Conservation (phyloP, 2,329 filamentous ascomycete species). For the Drechslerella coelobrocha region DNA sequence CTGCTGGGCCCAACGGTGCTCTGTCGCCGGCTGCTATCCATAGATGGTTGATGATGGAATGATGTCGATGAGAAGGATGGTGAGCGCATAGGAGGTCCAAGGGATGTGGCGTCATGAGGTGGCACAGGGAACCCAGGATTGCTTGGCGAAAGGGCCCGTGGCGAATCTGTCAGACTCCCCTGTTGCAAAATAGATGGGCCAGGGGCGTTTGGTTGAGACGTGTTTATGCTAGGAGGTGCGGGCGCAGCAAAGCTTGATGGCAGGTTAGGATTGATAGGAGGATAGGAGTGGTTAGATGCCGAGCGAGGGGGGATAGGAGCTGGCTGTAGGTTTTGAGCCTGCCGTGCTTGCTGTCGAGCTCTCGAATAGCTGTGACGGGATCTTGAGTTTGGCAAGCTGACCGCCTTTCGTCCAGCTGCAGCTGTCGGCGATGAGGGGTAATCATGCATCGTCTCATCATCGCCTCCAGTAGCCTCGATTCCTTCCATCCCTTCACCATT, state of each 20-base stretch:
- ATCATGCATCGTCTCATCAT: slow-evolving; percentile 60
- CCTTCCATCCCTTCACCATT: slow-evolving; percentile 63
- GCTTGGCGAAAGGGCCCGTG: slow-evolving; percentile 52
- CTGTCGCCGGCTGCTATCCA: slow-evolving; percentile 28
- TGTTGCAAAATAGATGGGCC: slow-evolving; percentile 49
- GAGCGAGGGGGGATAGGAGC: slow-evolving; percentile 36
- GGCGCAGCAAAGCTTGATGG: slow-evolving; percentile 31
- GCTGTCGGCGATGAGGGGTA: slow-evolving; percentile 40
- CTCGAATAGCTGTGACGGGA: slow-evolving; percentile 44
- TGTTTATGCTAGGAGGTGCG: slow-evolving; percentile 46
- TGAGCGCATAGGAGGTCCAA: slow-evolving; percentile 36
- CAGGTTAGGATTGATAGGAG: slow-evolving; percentile 40
- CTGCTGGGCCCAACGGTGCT: slow-evolving; percentile 28
- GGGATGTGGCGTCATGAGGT: slow-evolving; percentile 43
- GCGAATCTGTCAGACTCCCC: slow-evolving; percentile 53
- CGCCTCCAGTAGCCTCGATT: slow-evolving; percentile 59
- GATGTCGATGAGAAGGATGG: slow-evolving; percentile 42
- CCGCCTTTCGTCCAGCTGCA: slow-evolving; percentile 33
- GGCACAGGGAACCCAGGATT: slow-evolving; percentile 51
- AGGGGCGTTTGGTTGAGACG: slow-evolving; percentile 26
- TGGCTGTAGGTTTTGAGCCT: slow-evolving; percentile 41
- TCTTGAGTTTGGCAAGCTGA: slow-evolving; percentile 43
- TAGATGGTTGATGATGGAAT: slow-evolving; percentile 40
- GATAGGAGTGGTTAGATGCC: slow-evolving; percentile 33
- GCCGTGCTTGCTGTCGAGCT: slow-evolving; percentile 26